Conservation (phyloP, 371 early-diverging fungal genomes). For the Sanchytrium tribonematis region DNA sequence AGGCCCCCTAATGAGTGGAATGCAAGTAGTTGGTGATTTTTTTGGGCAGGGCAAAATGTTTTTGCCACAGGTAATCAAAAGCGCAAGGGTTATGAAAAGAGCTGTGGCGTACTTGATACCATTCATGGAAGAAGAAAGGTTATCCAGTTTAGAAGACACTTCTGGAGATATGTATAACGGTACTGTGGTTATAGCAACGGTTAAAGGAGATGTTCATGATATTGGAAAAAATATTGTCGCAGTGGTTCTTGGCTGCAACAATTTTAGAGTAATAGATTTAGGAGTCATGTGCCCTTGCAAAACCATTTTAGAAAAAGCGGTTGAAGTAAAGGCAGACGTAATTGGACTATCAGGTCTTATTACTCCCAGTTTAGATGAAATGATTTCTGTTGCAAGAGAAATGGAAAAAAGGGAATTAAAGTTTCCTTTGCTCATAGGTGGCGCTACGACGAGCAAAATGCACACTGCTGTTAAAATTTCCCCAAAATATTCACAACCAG, state of each 20-base stretch:
- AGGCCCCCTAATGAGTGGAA: constrained; percentile 74
- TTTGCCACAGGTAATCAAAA: constrained; percentile 82
- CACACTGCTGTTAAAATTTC: constrained; percentile 84
- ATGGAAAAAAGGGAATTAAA: constrained; percentile 57
- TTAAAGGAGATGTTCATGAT: constrained; percentile 59
- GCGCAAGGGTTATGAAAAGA: constrained; percentile 61
- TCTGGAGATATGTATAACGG: constrained; percentile 32
- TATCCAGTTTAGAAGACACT: constrained; percentile 26
- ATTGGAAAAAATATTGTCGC: constrained; percentile 52
- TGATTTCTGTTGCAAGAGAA: constrained; percentile 72
- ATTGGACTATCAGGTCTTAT: constrained; percentile 71
- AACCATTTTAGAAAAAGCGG: constrained; percentile 51
- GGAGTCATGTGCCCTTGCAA: constrained; percentile 80
- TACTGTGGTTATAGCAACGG: constrained; percentile 63
- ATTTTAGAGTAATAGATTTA: constrained; percentile 64
- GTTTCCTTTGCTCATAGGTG: constrained; percentile 65
- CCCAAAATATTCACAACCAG: constrained; percentile 40
- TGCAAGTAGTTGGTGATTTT: constrained; percentile 67
- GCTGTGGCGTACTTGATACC: constrained; percentile 78
- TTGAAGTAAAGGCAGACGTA: constrained; percentile 56
- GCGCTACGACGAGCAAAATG: constrained; percentile 75
- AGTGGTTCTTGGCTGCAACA: constrained; percentile 79
- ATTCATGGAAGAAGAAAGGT: constrained; percentile 57
- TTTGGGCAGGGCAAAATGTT: constrained; percentile 86
- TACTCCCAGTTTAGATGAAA: constrained; percentile 76